These are phyloP conservation scores for Penicillium manginii DNA, from an alignment of 495 filamentous ascomycete species.

Conservation along the genomic window DNA sequence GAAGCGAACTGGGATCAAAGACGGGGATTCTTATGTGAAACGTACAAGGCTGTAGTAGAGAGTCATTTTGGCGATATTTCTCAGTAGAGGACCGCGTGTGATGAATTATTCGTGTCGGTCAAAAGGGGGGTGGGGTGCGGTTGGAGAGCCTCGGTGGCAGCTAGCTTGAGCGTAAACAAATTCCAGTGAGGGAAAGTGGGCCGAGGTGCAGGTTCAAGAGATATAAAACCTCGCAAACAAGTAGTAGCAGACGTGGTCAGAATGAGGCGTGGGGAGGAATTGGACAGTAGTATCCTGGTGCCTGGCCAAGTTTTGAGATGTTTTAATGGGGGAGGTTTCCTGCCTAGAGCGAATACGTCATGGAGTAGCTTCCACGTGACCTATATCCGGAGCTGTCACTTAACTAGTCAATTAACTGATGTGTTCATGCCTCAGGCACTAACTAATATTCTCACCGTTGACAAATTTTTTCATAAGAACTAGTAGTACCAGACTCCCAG, in stretches of 20 bases:
- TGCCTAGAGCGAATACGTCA: slow-evolving; percentile 41
- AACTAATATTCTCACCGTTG: no score
- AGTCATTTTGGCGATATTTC: slow-evolving; percentile 72
- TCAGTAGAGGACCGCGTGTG: slow-evolving; percentile 9
- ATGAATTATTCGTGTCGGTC: slow-evolving; percentile 17
- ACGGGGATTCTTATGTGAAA: slow-evolving; percentile 19
- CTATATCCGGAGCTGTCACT: slow-evolving; percentile 15
- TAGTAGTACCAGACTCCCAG: no score
- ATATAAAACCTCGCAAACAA: not conserved
- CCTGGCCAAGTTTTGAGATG: slow-evolving; percentile 30
- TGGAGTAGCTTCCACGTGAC: slow-evolving; percentile 32
- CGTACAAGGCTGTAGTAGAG: slow-evolving; percentile 98
- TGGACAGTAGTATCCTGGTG: slow-evolving; percentile 8
- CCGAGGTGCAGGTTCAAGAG: slow-evolving; percentile 1
- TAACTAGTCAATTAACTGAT: no score
- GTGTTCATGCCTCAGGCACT: slow-evolving; percentile 1
- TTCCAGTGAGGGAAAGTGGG: slow-evolving; percentile 1
- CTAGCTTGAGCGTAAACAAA: slow-evolving; percentile 29
- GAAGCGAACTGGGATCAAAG: not conserved
- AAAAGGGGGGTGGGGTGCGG: slow-evolving; percentile 26
- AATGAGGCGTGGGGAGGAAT: slow-evolving; percentile 12
- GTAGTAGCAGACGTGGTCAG: slow-evolving; percentile 13
- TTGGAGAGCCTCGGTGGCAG: slow-evolving; percentile 19
- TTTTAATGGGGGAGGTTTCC: slow-evolving; percentile 32
- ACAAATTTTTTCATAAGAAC: no score